Base-by-base conservation (phyloP, 768 basidiomycete species). In the Lentinus brumalis region DNA sequence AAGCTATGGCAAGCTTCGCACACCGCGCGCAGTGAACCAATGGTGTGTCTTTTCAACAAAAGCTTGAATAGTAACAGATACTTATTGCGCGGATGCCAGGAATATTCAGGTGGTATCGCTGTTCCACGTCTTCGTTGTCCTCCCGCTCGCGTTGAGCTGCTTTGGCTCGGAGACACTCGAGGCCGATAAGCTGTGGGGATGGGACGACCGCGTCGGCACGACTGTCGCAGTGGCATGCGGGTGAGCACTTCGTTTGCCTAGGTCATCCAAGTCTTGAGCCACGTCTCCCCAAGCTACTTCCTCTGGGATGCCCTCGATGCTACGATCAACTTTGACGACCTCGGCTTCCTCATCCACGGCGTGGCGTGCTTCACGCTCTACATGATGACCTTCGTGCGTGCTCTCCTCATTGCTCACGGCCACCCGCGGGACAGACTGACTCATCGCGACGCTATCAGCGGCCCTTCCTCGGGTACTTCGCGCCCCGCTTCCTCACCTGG, bases 261-360 rank as follows among this genome's bases (percentile, higher is more conserved):
- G 46, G 40, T n/a, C 26, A 7, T 32, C 1, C 11, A n/a, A 14
- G 41, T 40, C 14, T 35, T 44, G 30, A 47, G 11, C 26, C 38
- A 29, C 49, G 18, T 11, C 53, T 11, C 31, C 46, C 58, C 30
- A 66, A 89, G 87, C 5, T 89, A 88, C 69, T 95, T 96, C 71
- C 64, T 94, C 18, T 96, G 94, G 94, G 94, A 96, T 68, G 80
- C 81, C 0, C 59, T 91, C 30, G 91, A 93, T 72, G 83, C 86
- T 7, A 73, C 87, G 26, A 55, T 88, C 53, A 86, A 92, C 71
- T 89, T 83, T 66, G 81, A 51, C 47, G 87, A 90, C 58, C 52
- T 86, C 4, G 92, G 90, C 8, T 94, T 94, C 65, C 84, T 94
- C 1, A 64, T 88, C 15, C 94, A 96, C 68, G 94, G 84, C 31